Base-by-base conservation (phyloP, 2,329 filamentous ascomycete species). In the Colletotrichum sp. region DNA sequence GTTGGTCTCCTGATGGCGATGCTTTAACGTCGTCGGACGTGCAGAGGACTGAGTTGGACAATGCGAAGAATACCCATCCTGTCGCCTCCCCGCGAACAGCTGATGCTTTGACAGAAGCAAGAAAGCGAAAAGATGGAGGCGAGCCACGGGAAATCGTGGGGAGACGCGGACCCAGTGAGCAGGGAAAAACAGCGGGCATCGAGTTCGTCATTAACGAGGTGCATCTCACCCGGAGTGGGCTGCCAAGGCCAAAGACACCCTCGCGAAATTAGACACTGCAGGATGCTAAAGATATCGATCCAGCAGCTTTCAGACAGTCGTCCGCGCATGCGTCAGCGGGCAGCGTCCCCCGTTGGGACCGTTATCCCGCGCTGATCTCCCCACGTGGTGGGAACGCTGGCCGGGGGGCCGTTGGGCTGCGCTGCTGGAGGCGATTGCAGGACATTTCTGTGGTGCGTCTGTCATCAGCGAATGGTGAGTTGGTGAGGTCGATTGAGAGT, bases 241-340 rank as follows among this genome's bases (percentile, higher is more conserved):
- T 67, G 72, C 68, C 72, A 72, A 74, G 68, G 16, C 34, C 63
- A 69, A 66, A 67, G 57, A 21, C 29, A 33, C 36, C 29, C 21
- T 63, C 62, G 72, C 72, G 72, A 74, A 72, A 74, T 74, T 74
- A 72, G 24, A 66, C 55, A 21, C 34, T 51, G 69, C 62, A 61
- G 68, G 27, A 66, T 71, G 71, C 71, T 71, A 66, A 66, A 73
- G 71, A 73, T 71, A 47, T 63, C 63, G 33, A 38, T 57, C 34
- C 36, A 64, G 61, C 61, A 64, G 9, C 15, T 16, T 15, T 38
- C 24, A 43, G 64, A 24, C 7, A 36, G 21, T 64, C 31, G 36
- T 29, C 59, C 43, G 33, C 61, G 54, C 67, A 61, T 34, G 43
- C 29, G 13, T 47, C 38, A 62, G 67, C 67, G 67, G 38, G 51